Evolutionary conservation across 2,329 filamentous ascomycete species (phyloP).

Genomic region (Talaromyces islandicus): DNA sequence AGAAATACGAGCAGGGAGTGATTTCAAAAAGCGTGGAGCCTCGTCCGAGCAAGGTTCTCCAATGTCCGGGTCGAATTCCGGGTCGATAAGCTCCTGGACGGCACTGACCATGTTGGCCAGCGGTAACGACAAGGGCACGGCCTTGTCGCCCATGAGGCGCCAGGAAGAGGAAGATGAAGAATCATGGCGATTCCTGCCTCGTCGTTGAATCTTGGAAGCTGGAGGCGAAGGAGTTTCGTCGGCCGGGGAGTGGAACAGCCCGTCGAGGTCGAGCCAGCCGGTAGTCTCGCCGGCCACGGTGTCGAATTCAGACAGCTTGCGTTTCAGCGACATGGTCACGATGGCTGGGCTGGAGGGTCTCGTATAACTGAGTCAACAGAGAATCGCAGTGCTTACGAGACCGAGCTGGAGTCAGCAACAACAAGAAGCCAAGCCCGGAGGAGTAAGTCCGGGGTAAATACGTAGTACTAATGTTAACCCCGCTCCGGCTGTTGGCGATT

Average conservation of each 20-base stretch:
- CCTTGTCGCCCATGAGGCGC: constrained; percentile 20
- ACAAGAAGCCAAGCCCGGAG: background rate
- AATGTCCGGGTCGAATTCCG: constrained; percentile 32
- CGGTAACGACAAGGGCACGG: constrained; percentile 25
- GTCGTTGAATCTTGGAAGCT: background rate
- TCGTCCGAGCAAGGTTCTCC: constrained; percentile 30
- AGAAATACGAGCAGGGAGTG: constrained; percentile 66
- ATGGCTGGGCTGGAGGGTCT: background rate
- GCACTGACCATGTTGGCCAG: constrained; percentile 33
- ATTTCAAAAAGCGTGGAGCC: constrained; percentile 62
- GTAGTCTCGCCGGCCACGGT: background rate
- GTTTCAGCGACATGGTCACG: constrained; percentile 9
- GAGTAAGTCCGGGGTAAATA: background rate
- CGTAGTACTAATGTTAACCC: background rate
- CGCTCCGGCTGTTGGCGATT: background rate
- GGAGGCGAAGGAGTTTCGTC: background rate
- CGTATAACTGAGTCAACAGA: background rate
- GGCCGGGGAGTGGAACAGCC: background rate
- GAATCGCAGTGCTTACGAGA: background rate
- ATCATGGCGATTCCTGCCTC: background rate
- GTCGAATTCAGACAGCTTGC: constrained; percentile 5
- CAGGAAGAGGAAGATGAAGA: background rate
- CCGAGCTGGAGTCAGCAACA: background rate
- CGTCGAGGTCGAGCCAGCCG: background rate
- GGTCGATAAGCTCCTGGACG: constrained; percentile 33